Conservation (phyloP, 2,329 filamentous ascomycete genomes). For the Fusarium acutatum region DNA sequence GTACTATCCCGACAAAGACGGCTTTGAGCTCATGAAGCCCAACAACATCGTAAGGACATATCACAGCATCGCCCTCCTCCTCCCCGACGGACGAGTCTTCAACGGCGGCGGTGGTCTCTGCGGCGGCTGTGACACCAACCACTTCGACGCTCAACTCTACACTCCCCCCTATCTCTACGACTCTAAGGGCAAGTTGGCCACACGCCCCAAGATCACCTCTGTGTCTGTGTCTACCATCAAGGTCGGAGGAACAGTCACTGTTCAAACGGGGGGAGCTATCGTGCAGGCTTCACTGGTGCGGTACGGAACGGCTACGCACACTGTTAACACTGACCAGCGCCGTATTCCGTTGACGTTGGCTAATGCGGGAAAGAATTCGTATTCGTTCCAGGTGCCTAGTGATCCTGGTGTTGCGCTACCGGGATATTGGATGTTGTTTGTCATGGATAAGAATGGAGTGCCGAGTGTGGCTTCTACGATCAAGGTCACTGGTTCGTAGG, state of each 20-base stretch:
- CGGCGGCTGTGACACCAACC: slow-evolving; percentile 17
- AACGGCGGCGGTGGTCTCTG: slow-evolving; percentile 31
- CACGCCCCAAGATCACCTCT: slow-evolving; percentile 8
- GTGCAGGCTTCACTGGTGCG: slow-evolving; percentile 11
- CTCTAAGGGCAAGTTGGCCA: slow-evolving; percentile 10
- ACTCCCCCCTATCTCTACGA: slow-evolving; percentile 19
- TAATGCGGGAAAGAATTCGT: neutral
- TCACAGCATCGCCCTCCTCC: slow-evolving; percentile 21
- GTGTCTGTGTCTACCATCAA: slow-evolving; percentile 4
- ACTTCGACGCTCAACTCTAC: slow-evolving; percentile 33
- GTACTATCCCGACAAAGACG: neutral
- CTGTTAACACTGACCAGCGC: slow-evolving; percentile 29
- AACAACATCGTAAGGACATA: slow-evolving; percentile 26
- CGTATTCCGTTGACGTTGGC: slow-evolving; percentile 12
- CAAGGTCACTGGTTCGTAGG: neutral
- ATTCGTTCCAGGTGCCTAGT: slow-evolving; percentile 18
- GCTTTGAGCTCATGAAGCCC: slow-evolving; percentile 14
- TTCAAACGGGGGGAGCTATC: neutral
- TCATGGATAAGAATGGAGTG: slow-evolving; percentile 26
- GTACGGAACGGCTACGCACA: slow-evolving; percentile 27
- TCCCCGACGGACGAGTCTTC: slow-evolving; percentile 25
- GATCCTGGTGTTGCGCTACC: slow-evolving; percentile 28
- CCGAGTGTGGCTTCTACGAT: slow-evolving; percentile 27
- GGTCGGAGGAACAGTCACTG: neutral
- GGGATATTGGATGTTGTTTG: slow-evolving; percentile 37